Evolutionary conservation across 495 filamentous ascomycete species (phyloP).

Genomic region (Xylaria palmicola): DNA sequence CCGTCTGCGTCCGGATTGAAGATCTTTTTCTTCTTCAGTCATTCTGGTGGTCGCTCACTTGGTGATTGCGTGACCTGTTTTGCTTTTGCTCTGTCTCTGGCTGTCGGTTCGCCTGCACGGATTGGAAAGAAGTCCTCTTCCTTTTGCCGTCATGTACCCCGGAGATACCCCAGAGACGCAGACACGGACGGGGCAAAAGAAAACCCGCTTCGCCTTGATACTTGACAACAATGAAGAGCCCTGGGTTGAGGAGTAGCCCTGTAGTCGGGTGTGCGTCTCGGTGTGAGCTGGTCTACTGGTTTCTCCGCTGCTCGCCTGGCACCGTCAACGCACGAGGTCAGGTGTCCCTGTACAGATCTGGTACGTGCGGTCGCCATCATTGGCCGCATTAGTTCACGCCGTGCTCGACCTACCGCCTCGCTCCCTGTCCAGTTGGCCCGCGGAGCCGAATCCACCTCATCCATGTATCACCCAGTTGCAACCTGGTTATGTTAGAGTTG

Average conservation of each 20-base stretch:
- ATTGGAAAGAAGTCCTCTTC: no score
- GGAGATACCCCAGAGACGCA: no score
- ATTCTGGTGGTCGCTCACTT: neutral
- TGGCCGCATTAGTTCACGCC: neutral
- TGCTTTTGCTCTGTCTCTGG: neutral
- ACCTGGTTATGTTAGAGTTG: neutral
- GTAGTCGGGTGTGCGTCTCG: neutral
- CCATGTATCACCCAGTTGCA: neutral
- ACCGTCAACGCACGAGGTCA: no score
- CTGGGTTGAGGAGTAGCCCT: no score
- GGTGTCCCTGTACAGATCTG: no score
- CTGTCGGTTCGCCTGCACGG: neutral
- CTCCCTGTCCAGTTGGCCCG: no score
- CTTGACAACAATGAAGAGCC: neutral
- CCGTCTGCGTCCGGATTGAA: no score
- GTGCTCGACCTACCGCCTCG: neutral
- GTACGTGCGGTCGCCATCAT: neutral
- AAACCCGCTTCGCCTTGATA: neutral
- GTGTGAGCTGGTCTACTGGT: no score
- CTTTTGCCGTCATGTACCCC: no score
- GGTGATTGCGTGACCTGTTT: no score
- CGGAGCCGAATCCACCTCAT: neutral
- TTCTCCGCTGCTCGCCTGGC: neutral
- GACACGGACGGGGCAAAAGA: neutral
- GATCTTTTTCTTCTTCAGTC: neutral